These are phyloP conservation scores for Hypoxylon sp. DNA, from an alignment of 2,329 filamentous ascomycete species.

Conservation along the genomic window DNA sequence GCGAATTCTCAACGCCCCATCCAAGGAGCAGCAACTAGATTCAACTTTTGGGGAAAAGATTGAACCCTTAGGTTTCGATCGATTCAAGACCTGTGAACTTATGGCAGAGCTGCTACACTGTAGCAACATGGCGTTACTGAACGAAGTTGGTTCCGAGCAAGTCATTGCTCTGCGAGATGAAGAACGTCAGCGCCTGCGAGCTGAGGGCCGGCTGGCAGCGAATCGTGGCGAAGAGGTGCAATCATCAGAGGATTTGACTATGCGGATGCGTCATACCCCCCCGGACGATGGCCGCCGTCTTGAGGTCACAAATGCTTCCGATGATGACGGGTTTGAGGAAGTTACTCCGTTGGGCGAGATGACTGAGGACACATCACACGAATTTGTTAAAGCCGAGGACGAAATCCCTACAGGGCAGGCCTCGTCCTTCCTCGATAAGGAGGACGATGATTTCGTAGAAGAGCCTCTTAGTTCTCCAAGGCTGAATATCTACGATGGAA, in stretches of 20 bases:
- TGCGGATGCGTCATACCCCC: constrained; percentile 66
- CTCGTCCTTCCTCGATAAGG: constrained; percentile 67
- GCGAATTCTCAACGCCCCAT: constrained; percentile 83
- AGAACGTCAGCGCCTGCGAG: constrained; percentile 84
- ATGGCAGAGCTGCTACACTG: constrained; percentile 98
- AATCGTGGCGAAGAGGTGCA: constrained; percentile 59
- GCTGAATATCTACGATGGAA: constrained; percentile 73
- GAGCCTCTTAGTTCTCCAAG: constrained; percentile 80
- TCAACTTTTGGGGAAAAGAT: constrained; percentile 93
- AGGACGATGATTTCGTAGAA: constrained; percentile 83
- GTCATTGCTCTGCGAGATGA: constrained; percentile 84
- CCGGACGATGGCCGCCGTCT: constrained; percentile 76
- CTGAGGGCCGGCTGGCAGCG: constrained; percentile 79
- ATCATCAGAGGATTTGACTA: constrained; percentile 73
- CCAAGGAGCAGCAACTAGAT: constrained; percentile 80
- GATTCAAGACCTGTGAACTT: constrained; percentile 98
- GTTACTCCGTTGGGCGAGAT: constrained; percentile 79
- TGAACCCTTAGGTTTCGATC: constrained; percentile 94
- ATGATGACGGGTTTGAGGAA: constrained; percentile 95
- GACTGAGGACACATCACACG: constrained; percentile 79
- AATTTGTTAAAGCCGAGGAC: constrained; percentile 73
- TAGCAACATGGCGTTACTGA: constrained; percentile 97
- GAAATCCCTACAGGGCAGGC: constrained; percentile 61
- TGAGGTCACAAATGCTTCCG: constrained; percentile 84
- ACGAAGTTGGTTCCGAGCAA: constrained; percentile 90